Conservation (phyloP, 228 moss, liverwort and hornwort species). For the Sphagnum fallax region DNA sequence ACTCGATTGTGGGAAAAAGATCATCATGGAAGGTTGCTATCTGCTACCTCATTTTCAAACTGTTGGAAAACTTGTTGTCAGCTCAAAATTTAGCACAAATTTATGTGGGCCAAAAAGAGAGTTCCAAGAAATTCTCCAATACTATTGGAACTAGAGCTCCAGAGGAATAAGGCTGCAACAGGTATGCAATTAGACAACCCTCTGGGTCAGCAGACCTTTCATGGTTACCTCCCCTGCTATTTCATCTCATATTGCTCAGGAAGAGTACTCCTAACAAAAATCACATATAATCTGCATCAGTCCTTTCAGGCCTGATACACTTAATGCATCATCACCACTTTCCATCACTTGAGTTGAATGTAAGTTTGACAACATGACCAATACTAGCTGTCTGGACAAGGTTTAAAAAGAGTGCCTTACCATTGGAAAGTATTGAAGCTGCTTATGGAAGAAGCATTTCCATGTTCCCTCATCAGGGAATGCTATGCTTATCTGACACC, state of each 20-base stretch:
- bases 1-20: too few species aligned
- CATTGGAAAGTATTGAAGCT: conserved; percentile 94
- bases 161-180: conserved; percentile 68
- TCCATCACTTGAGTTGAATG: too few species aligned
- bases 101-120: too few species aligned
- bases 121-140: not conserved
- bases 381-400: too few species aligned
- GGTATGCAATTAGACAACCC: conserved; percentile 93
- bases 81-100: too few species aligned
- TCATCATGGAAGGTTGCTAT: too few species aligned
- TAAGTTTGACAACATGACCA: too few species aligned
- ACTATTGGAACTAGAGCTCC: conserved; percentile 72
- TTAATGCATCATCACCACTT: not conserved
- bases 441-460: conserved; percentile 81
- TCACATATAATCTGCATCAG: conserved; percentile 59
- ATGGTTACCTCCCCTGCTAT: conserved; percentile 87
- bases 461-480: conserved; percentile 97
- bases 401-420: conserved; percentile 15
- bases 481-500: conserved; percentile 71
- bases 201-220: conserved; percentile 74
- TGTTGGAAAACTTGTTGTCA: too few species aligned
- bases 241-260: conserved; percentile 55
- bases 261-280: conserved; percentile 65
- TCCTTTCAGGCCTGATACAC: not conserved
- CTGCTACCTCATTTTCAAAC: too few species aligned